Percentiles rank a stretch among this genome's conserved stretches.
Evolutionary conservation across 495 filamentous ascomycete species (phyloP).

Genomic region (Penicillium maclennaniae): DNA sequence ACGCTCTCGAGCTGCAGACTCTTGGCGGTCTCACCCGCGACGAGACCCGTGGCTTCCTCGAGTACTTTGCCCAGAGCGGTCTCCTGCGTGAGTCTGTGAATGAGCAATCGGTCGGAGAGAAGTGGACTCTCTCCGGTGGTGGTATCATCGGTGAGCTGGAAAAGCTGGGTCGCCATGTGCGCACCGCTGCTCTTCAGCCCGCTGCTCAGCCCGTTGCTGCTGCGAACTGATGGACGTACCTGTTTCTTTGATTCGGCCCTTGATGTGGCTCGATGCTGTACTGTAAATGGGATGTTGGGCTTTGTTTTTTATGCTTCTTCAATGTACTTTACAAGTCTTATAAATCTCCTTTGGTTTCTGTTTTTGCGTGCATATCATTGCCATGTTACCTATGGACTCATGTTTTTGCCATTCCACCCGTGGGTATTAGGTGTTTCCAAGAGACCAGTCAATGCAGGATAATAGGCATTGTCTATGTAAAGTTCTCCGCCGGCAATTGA

Average conservation of each 20-base stretch:
- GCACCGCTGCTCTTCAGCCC: slow-evolving; percentile 26
- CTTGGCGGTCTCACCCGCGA: slow-evolving; percentile 64
- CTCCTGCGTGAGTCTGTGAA: slow-evolving; percentile 66
- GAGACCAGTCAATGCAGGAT: neutral
- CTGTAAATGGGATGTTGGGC: slow-evolving; percentile 25
- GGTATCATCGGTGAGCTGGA: slow-evolving; percentile 86
- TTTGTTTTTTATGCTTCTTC: slow-evolving; percentile 15
- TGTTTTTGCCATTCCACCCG: neutral
- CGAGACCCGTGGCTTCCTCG: slow-evolving; percentile 78
- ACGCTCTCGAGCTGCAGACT: slow-evolving; percentile 52
- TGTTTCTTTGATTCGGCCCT: neutral
- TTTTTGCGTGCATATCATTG: slow-evolving; percentile 43
- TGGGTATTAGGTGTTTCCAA: neutral
- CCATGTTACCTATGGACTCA: slow-evolving; percentile 16
- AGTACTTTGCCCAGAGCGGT: slow-evolving; percentile 90
- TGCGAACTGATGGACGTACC: slow-evolving; percentile 12
- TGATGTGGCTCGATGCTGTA: slow-evolving; percentile 7
- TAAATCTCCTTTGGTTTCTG: slow-evolving; percentile 19
- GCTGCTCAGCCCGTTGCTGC: slow-evolving; percentile 16
- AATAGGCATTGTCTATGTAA: neutral
- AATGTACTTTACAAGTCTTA: slow-evolving; percentile 36
- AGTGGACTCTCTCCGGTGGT: slow-evolving; percentile 76
- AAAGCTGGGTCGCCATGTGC: slow-evolving; percentile 54
- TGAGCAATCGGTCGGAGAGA: slow-evolving; percentile 72
- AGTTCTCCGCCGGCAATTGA: neutral